These are phyloP conservation scores for Raddia guianensis DNA, from an alignment of 176 grass and related monocot species.

Conservation along the genomic window DNA sequence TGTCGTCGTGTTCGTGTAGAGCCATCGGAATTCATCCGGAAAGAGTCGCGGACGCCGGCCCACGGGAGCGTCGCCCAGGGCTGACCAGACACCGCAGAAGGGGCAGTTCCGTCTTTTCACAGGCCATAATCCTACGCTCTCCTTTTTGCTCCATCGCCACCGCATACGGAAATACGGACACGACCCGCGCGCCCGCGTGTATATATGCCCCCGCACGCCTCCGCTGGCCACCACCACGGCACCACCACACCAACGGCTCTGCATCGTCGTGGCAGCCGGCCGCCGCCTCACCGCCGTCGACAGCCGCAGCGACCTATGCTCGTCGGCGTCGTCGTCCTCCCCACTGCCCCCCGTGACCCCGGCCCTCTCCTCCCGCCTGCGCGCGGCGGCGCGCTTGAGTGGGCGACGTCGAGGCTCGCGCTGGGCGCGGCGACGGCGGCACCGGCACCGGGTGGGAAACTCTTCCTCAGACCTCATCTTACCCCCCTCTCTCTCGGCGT, in stretches of 20 bases:
- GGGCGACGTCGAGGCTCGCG: too few relatives aligned
- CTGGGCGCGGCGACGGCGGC: too few relatives aligned
- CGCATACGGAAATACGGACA: not conserved
- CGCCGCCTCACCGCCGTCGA: not conserved
- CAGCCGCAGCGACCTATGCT: too few relatives aligned
- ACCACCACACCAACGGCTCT: slow-evolving; percentile 30
- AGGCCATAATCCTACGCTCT: not conserved
- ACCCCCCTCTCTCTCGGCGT: too few relatives aligned
- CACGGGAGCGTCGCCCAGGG: not conserved
- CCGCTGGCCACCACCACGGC: not conserved
- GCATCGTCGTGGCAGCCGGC: not conserved
- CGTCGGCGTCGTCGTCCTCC: too few relatives aligned
- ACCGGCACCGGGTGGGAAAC: too few relatives aligned
- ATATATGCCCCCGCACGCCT: not conserved
- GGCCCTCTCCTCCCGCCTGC: too few relatives aligned
- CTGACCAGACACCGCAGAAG: not conserved
- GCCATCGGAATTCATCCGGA: too few relatives aligned
- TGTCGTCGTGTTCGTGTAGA: too few relatives aligned
- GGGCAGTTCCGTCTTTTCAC: not conserved
- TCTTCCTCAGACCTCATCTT: too few relatives aligned
- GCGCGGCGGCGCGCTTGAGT: too few relatives aligned
- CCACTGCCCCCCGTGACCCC: too few relatives aligned
- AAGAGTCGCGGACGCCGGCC: not conserved
- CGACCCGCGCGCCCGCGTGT: not conserved
- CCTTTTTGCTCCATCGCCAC: not conserved